Evolutionary conservation across 148 eudicot species (phyloP), one percentile per base, ranked within the genome.

Genomic region (Fallopia convolvulus): DNA sequence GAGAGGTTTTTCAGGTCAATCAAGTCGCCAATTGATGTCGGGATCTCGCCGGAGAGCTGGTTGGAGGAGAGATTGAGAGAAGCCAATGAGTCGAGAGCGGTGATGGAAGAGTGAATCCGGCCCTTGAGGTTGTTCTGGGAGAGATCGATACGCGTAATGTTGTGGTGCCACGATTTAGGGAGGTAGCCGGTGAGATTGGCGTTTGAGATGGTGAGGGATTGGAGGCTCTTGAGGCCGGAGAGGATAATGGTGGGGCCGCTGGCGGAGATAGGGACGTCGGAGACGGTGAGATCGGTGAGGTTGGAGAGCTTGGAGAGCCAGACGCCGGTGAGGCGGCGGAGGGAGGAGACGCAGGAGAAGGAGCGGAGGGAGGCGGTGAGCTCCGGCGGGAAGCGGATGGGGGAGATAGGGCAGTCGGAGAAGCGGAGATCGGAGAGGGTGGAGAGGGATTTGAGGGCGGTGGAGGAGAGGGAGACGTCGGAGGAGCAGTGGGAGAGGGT

Each of bases 401-500:
- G 72, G 17, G 83, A 5, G 13, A 75, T 60, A 1, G 83, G 85
- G 75, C 98, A 91, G 87, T 91, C 78, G 79, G 80, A 39, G 88
- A 93, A 81, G 30, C 79, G 73, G 36, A 90, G 82, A 41, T 80
- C 70, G 76, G 81, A 82, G 75, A 92, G 87, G 53, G 91, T 75
- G 47, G 93, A 87, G 86, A 94, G 92, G 10, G 91, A 78, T 41
- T 83, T 77, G 81, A 90, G 93, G 81, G 90, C 86, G 17, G 91
- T 86, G 79, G n/a, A 52, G 74, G 97, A 84, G 41, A 92, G 77
- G 6, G 83, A 76, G 61, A 89, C 82, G 49, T 86, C 84, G 65
- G 78, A 76, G 70, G 78, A 76, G 18, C 97, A 92, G 83, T 89
- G 85, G 74, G 76, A 15, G 68, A 92, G 90, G 68, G 60, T 84